Evolutionary conservation across 371 early-diverging fungal species (phyloP).

Genomic region (Mortierella sp.): DNA sequence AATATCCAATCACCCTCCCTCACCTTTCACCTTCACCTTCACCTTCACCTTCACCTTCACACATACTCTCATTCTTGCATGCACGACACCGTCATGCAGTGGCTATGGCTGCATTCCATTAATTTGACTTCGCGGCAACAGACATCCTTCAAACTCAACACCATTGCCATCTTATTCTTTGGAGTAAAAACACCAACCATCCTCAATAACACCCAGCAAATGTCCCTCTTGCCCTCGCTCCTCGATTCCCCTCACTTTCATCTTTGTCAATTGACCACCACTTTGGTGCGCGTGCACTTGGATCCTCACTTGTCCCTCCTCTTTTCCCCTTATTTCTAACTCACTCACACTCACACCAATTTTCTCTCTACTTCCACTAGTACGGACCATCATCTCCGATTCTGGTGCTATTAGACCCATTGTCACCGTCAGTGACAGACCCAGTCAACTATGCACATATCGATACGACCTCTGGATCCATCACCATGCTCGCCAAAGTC

Average conservation of each 20-base stretch:
- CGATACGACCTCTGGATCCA: slow-evolving; percentile 43
- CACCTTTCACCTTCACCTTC: too few species aligned
- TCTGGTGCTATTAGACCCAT: slow-evolving; percentile 35
- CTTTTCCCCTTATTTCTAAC: background rate
- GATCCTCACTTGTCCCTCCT: background rate
- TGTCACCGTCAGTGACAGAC: slow-evolving; percentile 40
- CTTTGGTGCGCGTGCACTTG: background rate
- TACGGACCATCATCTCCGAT: slow-evolving; percentile 51
- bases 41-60: background rate
- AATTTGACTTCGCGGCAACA: background rate
- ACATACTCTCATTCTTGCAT: background rate
- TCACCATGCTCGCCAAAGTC: slow-evolving; percentile 51
- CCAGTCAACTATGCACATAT: slow-evolving; percentile 39
- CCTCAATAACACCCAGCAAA: too few species aligned
- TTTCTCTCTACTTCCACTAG: slow-evolving; percentile 8
- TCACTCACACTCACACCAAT: background rate
- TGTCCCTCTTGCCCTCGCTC: background rate
- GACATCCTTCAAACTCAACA: background rate
- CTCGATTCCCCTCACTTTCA: background rate
- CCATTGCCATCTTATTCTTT: background rate
- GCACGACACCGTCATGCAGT: background rate
- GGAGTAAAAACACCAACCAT: background rate
- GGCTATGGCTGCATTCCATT: background rate
- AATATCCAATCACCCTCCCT: too few species aligned
- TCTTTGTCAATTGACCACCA: background rate